Conservation (phyloP, 1,139 yeast genomes). For the Lodderomyces margitis region DNA sequence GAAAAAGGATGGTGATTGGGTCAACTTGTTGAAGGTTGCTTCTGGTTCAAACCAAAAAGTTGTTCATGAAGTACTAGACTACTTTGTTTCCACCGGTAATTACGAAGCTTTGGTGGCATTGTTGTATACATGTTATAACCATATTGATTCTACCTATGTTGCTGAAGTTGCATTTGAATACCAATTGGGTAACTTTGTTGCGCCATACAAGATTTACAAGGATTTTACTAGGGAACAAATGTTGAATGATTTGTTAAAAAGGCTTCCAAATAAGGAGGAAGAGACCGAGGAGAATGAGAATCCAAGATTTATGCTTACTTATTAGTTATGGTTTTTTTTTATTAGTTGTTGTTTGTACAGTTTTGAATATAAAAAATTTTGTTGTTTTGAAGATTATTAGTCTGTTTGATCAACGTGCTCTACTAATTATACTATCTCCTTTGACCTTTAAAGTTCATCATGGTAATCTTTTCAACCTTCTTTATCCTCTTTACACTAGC, state of each 20-base stretch:
- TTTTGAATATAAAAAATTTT: neutral
- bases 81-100: slow-evolving; percentile 96
- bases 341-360: neutral
- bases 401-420: neutral
- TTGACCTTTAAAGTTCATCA: slow-evolving; percentile 26
- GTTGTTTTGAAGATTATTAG: neutral
- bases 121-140: slow-evolving; percentile 80
- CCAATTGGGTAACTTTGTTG: slow-evolving; percentile 70
- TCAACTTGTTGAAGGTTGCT: slow-evolving; percentile 90
- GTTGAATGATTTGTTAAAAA: slow-evolving; percentile 63
- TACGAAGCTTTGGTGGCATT: slow-evolving; percentile 94
- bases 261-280: slow-evolving; percentile 26
- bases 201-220: slow-evolving; percentile 86
- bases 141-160: slow-evolving; percentile 78
- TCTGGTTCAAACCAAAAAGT: slow-evolving; percentile 78
- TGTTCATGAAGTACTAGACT: slow-evolving; percentile 83
- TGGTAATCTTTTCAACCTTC: slow-evolving; percentile 39
- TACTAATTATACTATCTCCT: neutral
- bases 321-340: too few relatives aligned
- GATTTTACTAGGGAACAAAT: slow-evolving; percentile 73
- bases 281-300: slow-evolving; percentile 2
- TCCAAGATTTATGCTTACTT: neutral
- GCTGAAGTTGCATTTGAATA: slow-evolving; percentile 91
- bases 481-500: slow-evolving; percentile 31
- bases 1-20: slow-evolving; percentile 92